Conservation (phyloP, 2,329 filamentous ascomycete species). For the Pestalotiopsis fici region DNA sequence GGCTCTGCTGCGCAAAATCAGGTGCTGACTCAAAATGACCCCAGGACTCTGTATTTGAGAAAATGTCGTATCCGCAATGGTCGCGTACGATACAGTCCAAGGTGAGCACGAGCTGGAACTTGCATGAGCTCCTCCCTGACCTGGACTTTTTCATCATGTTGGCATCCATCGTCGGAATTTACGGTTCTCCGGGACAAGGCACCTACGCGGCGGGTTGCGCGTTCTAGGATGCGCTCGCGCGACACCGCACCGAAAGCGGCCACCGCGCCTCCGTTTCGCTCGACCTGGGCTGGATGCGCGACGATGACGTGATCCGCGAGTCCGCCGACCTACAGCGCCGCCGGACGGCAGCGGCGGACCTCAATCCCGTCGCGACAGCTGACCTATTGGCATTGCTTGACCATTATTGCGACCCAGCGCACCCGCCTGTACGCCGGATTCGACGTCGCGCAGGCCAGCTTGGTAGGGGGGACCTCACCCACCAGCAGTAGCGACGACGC, state of each 20-base stretch:
- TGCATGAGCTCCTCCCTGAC: conserved; percentile 20
- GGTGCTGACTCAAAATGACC: too few species aligned
- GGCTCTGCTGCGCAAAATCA: too few species aligned
- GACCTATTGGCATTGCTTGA: conserved; percentile 25
- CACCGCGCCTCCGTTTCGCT: conserved; percentile 19
- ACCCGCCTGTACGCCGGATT: background rate
- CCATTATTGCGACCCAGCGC: conserved; percentile 20
- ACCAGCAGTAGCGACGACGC: background rate
- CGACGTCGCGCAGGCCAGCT: background rate
- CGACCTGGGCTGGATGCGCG: conserved; percentile 25
- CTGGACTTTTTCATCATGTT: conserved; percentile 29
- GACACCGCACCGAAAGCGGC: conserved; percentile 17
- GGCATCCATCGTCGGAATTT: conserved; percentile 24
- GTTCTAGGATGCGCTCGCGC: conserved; percentile 25
- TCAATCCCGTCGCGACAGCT: conserved; percentile 19
- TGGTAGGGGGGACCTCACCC: background rate
- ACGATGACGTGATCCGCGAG: conserved; percentile 25
- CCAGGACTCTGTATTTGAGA: conserved; percentile 24
- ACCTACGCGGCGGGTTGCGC: conserved; percentile 27
- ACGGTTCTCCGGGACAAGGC: conserved; percentile 20
- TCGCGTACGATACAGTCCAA: conserved; percentile 23
- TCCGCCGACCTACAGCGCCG: conserved; percentile 15
- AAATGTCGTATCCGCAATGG: conserved; percentile 28
- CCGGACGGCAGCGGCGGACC: conserved; percentile 15
- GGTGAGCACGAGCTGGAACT: conserved; percentile 18